Evolutionary conservation across 148 eudicot genomes (phyloP).

Genomic region (Camellia sinensis): DNA sequence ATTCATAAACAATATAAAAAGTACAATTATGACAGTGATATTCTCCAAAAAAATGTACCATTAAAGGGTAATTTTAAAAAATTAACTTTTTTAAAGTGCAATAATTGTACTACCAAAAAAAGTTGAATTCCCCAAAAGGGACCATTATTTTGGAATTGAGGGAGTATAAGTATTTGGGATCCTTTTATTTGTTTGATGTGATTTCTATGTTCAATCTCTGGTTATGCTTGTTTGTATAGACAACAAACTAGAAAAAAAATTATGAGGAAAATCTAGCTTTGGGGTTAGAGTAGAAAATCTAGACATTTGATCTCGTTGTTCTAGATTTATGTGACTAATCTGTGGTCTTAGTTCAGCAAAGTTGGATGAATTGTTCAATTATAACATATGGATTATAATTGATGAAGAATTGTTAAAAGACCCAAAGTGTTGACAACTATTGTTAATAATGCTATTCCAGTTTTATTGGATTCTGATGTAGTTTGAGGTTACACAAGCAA

Average conservation of each 20-base stretch:
- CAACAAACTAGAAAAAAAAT: background rate
- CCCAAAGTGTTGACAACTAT: background rate
- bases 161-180: background rate
- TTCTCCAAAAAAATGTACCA: too few species aligned
- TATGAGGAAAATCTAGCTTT: background rate
- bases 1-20: too few species aligned
- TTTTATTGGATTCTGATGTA: background rate
- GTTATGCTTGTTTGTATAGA: background rate
- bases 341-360: background rate
- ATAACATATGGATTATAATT: background rate
- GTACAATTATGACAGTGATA: too few species aligned
- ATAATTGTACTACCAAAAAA: too few species aligned
- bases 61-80: too few species aligned
- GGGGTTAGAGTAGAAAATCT: background rate
- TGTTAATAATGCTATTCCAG: background rate
- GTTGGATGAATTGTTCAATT: background rate
- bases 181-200: background rate
- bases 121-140: too few species aligned
- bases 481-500: background rate
- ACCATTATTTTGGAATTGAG: too few species aligned
- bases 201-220: background rate
- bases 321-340: background rate
- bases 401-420: background rate
- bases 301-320: background rate
- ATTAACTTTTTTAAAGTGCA: too few species aligned